Conservation (phyloP, 495 filamentous ascomycete species). For the Daldinia caldariorum region DNA sequence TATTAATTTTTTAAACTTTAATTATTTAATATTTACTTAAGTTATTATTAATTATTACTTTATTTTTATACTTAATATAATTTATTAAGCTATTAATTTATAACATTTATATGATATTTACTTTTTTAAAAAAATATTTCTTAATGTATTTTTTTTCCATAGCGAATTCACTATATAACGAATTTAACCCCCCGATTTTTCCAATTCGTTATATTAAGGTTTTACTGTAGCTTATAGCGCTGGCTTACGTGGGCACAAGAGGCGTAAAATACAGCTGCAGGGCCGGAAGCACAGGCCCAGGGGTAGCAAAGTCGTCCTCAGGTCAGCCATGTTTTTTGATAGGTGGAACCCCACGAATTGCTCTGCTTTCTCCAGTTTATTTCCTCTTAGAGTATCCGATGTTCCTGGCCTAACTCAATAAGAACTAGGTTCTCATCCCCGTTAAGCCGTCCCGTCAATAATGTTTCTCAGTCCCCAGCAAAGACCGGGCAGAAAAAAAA, state of each 20-base stretch:
- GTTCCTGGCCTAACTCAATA: conserved; percentile 11
- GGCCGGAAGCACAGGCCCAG: conserved; percentile 22
- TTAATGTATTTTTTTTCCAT: too few species aligned
- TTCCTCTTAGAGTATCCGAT: conserved; percentile 19
- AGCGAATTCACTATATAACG: too few species aligned
- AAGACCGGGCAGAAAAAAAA: background rate
- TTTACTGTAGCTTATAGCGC: too few species aligned
- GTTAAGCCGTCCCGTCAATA: conserved; percentile 20
- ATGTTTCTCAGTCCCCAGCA: background rate
- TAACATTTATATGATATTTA: too few species aligned
- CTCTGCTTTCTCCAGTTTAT: conserved; percentile 22
- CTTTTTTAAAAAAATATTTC: too few species aligned
- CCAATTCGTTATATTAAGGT: too few species aligned
- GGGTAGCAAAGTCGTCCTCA: background rate
- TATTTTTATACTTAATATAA: too few species aligned
- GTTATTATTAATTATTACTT: too few species aligned
- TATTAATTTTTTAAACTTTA: too few species aligned
- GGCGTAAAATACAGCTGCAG: conserved; percentile 2
- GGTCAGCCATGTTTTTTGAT: conserved; percentile 30
- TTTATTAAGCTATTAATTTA: too few species aligned
- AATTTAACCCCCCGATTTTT: too few species aligned
- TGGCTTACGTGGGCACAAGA: background rate
- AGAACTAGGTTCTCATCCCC: conserved; percentile 13
- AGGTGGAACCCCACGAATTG: conserved; percentile 22
- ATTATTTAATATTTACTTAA: too few species aligned